Conservation (phyloP, 2,329 filamentous ascomycete species). For the Dothistroma septosporum region DNA sequence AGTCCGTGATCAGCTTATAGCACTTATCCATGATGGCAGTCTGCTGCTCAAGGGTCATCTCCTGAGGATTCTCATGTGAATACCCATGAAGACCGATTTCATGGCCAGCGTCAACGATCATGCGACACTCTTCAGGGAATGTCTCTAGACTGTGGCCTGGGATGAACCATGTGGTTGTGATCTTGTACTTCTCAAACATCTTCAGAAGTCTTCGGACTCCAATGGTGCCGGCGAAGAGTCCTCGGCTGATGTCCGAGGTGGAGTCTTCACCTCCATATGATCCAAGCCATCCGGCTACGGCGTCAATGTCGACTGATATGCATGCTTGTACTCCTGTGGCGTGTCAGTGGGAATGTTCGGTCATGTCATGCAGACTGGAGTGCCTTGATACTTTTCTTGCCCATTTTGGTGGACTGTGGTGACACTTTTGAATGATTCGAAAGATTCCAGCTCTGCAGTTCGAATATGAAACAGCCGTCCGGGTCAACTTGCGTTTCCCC, state of each 20-base stretch:
- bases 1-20: constrained; percentile 65
- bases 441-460: not conserved
- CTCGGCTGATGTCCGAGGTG: constrained; percentile 65
- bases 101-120: constrained; percentile 60
- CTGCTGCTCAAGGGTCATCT: constrained; percentile 72
- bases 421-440: not conserved
- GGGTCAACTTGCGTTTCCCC: not conserved
- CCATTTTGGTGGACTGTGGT: constrained; percentile 1
- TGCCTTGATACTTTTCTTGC: constrained; percentile 9
- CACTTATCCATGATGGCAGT: constrained; percentile 71
- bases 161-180: constrained; percentile 65
- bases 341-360: constrained; percentile 5
- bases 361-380: not conserved
- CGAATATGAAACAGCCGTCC: not conserved
- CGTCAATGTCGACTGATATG: constrained; percentile 63
- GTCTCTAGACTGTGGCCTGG: constrained; percentile 61
- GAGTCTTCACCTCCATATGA: constrained; percentile 71
- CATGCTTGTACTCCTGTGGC: constrained; percentile 31
- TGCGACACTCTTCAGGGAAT: constrained; percentile 61
- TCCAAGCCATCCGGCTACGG: constrained; percentile 72
- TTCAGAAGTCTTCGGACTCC: constrained; percentile 64
- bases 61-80: constrained; percentile 67
- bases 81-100: constrained; percentile 69
- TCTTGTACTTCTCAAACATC: constrained; percentile 67
- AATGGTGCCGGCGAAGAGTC: constrained; percentile 63